Base-by-base conservation (phyloP, 2,329 filamentous ascomycete genomes). In the Epichloe uncinata region DNA sequence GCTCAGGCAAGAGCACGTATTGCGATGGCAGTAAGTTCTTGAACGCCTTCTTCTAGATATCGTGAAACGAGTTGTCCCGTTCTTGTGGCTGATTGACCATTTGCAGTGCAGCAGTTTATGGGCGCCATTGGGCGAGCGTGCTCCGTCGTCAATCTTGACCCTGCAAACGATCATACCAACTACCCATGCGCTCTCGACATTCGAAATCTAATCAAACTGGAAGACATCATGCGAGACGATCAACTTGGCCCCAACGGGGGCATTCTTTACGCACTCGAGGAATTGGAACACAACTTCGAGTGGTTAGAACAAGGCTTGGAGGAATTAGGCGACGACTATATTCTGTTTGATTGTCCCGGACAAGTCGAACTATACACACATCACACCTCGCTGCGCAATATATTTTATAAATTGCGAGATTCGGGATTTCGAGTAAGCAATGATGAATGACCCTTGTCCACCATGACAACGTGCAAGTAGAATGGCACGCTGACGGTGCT, bases 321-420 rank as follows among this genome's bases (percentile, higher is more conserved):
- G 57, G 78, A 84, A 60, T 73, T 95, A 40, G 84, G 78, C 69
- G 87, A 96, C 56, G 90, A 97, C 58, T 98, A 97, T 62, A 71
- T 98, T 50, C 69, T 98, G 11, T 96, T 98, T 56, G 93, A 98
- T 69, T 97, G 93, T 57, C 93, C 93, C 0, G 93, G 93, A 0
- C 93, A 98, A 66, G 91, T 97, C 45, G 93, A 98, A 69, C 77
- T 98, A 5, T 97, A 96, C 62, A 97, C 91, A 43, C 93, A 97
- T 63, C 93, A 98, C 69, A 82, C 83, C 50, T 94, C 89, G 13
- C 71, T 98, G 57, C 81, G 93, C 51, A 94, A 94, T 61, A 90
- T 98, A 55, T 90, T 98, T 67, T 85, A 89, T 62, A 82, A 79
- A 65, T 75, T 98, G 52, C 86, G 95, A 69, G 96, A 95, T 71